phyloP scores from a whole-genome alignment of 805 yeast species.

The Nakazawaea populi region DNA sequence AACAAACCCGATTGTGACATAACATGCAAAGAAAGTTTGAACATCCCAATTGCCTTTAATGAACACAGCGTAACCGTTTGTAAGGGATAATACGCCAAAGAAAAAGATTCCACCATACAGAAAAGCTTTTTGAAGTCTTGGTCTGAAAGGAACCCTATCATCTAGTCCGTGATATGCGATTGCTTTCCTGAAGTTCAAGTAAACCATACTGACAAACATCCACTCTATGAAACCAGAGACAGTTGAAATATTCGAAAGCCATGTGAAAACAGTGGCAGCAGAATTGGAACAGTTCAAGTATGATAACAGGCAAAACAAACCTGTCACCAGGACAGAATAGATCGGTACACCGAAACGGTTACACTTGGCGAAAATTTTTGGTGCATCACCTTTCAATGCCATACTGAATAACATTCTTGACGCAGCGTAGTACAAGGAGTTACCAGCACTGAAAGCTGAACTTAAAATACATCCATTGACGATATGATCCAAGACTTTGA shows the following conservation, averaged over 20 bases:
- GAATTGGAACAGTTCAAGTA: slow-evolving; percentile 62
- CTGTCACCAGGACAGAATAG: slow-evolving; percentile 44
- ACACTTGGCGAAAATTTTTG: slow-evolving; percentile 44
- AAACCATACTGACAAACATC: slow-evolving; percentile 50
- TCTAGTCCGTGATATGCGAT: slow-evolving; percentile 25
- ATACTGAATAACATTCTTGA: slow-evolving; percentile 56
- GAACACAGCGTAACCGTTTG: slow-evolving; percentile 70
- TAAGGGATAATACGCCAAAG: slow-evolving; percentile 47
- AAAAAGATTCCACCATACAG: slow-evolving; percentile 47
- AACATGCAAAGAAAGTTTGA: slow-evolving; percentile 64
- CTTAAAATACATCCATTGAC: slow-evolving; percentile 55
- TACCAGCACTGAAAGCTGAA: slow-evolving; percentile 50
- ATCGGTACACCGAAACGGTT: slow-evolving; percentile 58
- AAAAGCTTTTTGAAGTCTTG: slow-evolving; percentile 50
- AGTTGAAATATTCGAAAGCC: slow-evolving; percentile 61
- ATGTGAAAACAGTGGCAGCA: slow-evolving; percentile 50
- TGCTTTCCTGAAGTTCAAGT: slow-evolving; percentile 51
- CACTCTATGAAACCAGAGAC: slow-evolving; percentile 60
- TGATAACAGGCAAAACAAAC: slow-evolving; percentile 27
- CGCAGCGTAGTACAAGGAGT: slow-evolving; percentile 47
- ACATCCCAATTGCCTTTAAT: slow-evolving; percentile 43
- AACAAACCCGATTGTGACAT: slow-evolving; percentile 58
- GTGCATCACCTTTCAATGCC: slow-evolving; percentile 59
- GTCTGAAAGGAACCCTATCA: slow-evolving; percentile 53
- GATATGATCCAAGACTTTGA: slow-evolving; percentile 52